Evolutionary conservation across 441 rosid genomes (phyloP).

Genomic region (Pelargonium australe): DNA sequence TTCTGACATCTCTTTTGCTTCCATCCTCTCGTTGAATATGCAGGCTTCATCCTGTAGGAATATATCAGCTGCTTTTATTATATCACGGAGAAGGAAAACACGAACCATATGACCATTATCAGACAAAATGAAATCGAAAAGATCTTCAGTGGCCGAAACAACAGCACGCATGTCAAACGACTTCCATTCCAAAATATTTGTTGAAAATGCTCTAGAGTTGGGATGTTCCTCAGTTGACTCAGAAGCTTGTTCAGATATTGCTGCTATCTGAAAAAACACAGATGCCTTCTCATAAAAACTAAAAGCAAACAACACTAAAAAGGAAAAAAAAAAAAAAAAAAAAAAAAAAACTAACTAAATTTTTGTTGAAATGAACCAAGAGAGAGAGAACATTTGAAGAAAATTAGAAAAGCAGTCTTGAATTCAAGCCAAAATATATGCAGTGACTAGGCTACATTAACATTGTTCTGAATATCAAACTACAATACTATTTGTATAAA

Average conservation of each 20-base stretch:
- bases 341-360: no score
- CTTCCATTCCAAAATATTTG: conserved; percentile 52
- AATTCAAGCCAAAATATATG: no score
- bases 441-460: no score
- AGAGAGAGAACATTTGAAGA: no score
- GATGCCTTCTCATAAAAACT: not conserved
- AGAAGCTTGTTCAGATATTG: conserved; percentile 84
- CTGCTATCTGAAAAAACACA: conserved; percentile 54
- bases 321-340: no score
- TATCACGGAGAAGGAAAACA: conserved; percentile 72
- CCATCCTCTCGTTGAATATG: conserved; percentile 27
- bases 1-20: conserved; percentile 21
- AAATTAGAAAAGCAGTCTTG: no score
- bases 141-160: conserved; percentile 90
- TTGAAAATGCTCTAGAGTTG: conserved; percentile 29
- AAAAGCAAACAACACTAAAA: no score
- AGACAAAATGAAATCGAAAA: conserved; percentile 70
- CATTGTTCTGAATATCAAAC: no score
- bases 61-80: conserved; percentile 56
- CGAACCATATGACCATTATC: conserved; percentile 79
- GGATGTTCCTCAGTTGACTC: conserved; percentile 37
- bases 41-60: conserved; percentile 49
- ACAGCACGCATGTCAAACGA: conserved; percentile 83
- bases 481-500: no score
- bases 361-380: no score